Base-by-base conservation (phyloP, 1,139 yeast species). In the Hyphopichia khmerensis region DNA sequence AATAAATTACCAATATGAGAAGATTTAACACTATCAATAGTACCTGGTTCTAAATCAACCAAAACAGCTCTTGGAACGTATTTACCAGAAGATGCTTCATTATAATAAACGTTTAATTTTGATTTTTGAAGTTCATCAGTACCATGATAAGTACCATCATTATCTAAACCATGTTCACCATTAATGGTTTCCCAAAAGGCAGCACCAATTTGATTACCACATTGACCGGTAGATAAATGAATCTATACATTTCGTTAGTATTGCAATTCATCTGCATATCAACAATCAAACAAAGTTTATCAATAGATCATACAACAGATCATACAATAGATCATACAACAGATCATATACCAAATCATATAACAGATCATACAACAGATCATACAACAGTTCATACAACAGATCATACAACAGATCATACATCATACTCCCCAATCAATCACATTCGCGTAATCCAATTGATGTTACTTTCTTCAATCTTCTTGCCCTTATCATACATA, bases 201-300 rank as follows among this genome's bases (percentile, higher is more conserved):
- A 54, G 96, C 95, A 70, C 97, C 96, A 59, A 93, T 90, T 75
- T 93, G 99, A 82, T 93, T 93, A 83, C 99, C 99, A 83, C 99
- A 93, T 77, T 91, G 98, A 70, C 98, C 98, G 45, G 97, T 86
- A 49, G 97, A 91, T 69, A 91, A 80, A 72, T 91, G 98, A 69
- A 91, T 88, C 93, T 85, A 64, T 42, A 49, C 40, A 41, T 14
- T 13, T 26, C n/a, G 29, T 26, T 26, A 26, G 29, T 26, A 26
- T 9, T n/a, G n/a, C n/a, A n/a, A n/a, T n/a, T n/a, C n/a, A n/a
- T n/a, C n/a, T n/a, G n/a, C n/a, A n/a, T n/a, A n/a, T n/a, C n/a
- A n/a, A n/a, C n/a, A n/a, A n/a, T n/a, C n/a, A n/a, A n/a, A n/a
- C n/a, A n/a, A n/a, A n/a, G n/a, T n/a, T n/a, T n/a, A n/a, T n/a